Conservation (phyloP, 78 protist species). For the Dictyostelium purpureum region DNA sequence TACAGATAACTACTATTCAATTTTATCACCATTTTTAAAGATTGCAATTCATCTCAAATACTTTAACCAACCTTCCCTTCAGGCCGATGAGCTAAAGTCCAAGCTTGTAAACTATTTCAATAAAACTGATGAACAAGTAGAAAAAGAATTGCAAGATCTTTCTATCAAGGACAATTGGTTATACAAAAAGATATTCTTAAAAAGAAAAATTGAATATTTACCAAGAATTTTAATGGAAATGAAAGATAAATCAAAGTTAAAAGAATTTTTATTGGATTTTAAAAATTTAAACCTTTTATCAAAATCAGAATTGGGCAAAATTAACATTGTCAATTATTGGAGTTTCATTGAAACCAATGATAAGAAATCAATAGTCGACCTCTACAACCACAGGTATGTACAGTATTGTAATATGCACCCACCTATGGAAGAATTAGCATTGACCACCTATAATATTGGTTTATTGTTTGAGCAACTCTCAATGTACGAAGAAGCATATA, state of each 20-base stretch:
- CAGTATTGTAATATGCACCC: background rate
- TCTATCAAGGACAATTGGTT: background rate
- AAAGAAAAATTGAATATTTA: conserved; percentile 16
- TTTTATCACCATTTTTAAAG: background rate
- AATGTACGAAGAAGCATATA: conserved; percentile 26
- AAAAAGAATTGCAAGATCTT: background rate
- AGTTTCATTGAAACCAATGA: background rate
- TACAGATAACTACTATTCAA: background rate
- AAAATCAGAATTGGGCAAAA: background rate
- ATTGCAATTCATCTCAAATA: background rate
- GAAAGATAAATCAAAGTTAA: background rate
- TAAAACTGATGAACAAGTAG: too few relatives aligned
- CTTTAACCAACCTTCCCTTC: background rate
- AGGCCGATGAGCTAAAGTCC: background rate
- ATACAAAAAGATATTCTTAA: background rate
- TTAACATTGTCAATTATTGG: background rate
- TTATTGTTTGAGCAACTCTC: conserved; percentile 38
- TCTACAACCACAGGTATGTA: background rate
- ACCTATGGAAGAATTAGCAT: conserved; percentile 41
- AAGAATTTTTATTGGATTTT: conserved; percentile 14
- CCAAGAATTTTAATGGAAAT: background rate
- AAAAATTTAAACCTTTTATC: background rate
- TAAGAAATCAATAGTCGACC: background rate
- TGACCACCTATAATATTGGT: background rate
- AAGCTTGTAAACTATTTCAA: background rate